Evolutionary conservation across 1,139 yeast species (phyloP), one percentile per base, ranked within the genome.

Genomic region (Nakaseomyces kungkrabaensis): DNA sequence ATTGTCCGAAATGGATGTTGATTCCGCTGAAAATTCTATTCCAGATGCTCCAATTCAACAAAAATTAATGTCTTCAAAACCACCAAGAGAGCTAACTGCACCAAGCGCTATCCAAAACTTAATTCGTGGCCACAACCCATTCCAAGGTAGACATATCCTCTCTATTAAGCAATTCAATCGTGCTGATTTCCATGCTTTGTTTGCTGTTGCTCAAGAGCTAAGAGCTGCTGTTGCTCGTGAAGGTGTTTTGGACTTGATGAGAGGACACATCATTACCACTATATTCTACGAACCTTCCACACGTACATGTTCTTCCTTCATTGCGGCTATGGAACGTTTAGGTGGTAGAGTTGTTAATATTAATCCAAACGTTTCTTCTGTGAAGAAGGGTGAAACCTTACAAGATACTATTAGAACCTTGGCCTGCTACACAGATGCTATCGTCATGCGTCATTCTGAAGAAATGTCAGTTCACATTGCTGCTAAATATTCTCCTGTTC

Each of bases 301-400:
- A 45, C 81, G 99, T 72, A 94, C 99, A 33, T 80, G 95, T 17
- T 82, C 97, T 26, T 90, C 97, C 1, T 94, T 94, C 68, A 96
- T 94, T 69, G 96, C 97, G 61, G 99, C 99, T 54, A 94, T 94
- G 98, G 97, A 94, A 76, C 85, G 99, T 74, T 78, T 94, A 63
- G 99, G 99, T 69, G 99, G 99, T 67, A 82, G 96, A 70, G 96
- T 90, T 59, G 86, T 94, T 59, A 79, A 95, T 49, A 85, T 94
- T 57, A 77, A 87, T 57, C 85, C 94, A 53, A 80, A 79, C 54
- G 77, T 92, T 44, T 89, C 97, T 24, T 88, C 97, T 29, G 96
- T 90, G 49, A 87, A 88, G 74, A 94, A 94, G 77, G 99, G 99
- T 58, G 99, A 94, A 76, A 86, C 97, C 48, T 77, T 94, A 64